Conservation (phyloP, 768 basidiomycete genomes). For the Termitomyces sp. region DNA sequence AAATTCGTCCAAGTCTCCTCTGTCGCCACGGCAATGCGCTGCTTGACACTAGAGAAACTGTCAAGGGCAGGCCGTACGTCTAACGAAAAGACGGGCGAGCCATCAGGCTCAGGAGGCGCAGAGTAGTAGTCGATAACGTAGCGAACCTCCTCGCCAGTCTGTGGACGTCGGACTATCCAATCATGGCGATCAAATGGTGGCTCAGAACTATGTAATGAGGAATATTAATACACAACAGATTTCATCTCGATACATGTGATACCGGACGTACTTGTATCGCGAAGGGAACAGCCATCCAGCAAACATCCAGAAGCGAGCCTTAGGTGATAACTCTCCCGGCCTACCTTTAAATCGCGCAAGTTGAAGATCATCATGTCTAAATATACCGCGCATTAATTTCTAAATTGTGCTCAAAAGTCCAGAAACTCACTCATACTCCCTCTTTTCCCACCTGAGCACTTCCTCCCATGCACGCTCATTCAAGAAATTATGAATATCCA, state of each 20-base stretch:
- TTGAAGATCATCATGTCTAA: slow-evolving; percentile 62
- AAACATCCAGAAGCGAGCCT: slow-evolving; percentile 82
- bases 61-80: slow-evolving; percentile 96
- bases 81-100: slow-evolving; percentile 90
- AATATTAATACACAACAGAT: not conserved
- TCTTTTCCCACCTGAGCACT: slow-evolving; percentile 88
- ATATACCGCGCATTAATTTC: not conserved
- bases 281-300: slow-evolving; percentile 88
- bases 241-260: not conserved
- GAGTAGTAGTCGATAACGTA: slow-evolving; percentile 99
- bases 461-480: slow-evolving; percentile 97
- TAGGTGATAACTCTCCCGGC: slow-evolving; percentile 92
- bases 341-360: slow-evolving; percentile 83
- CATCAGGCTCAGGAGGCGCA: slow-evolving; percentile 82
- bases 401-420: not conserved
- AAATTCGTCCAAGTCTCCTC: slow-evolving; percentile 58
- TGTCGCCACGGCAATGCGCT: slow-evolving; percentile 65
- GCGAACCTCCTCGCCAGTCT: slow-evolving; percentile 76
- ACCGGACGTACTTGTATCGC: slow-evolving; percentile 70
- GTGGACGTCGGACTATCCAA: slow-evolving; percentile 85
- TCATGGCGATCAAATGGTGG: slow-evolving; percentile 98
- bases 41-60: slow-evolving; percentile 67
- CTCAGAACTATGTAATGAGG: slow-evolving; percentile 51
- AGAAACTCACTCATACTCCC: slow-evolving; percentile 48
- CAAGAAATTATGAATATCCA: slow-evolving; percentile 96